These are phyloP conservation scores for Brassica incana DNA, from an alignment of 345 rosid genomes.

Conservation along the genomic window DNA sequence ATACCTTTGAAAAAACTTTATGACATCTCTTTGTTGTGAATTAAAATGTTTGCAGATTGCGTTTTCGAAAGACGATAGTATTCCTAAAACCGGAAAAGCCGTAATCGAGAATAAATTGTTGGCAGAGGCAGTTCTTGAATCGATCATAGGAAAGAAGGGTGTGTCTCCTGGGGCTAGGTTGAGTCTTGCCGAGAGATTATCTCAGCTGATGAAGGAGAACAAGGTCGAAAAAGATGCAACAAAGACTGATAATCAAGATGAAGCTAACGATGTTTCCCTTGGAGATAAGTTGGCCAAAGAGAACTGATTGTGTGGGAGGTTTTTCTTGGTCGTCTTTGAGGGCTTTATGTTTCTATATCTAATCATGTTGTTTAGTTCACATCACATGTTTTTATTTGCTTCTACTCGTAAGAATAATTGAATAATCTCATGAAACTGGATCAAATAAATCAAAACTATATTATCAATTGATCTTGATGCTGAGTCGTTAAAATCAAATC, in stretches of 20 bases:
- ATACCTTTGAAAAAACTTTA: neutral
- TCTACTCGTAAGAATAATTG: neutral
- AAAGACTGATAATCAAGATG: conserved; percentile 34
- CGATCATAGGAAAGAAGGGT: conserved; percentile 67
- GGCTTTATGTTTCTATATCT: neutral
- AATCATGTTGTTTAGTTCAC: neutral
- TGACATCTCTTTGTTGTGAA: conserved; percentile 5
- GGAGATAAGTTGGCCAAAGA: conserved; percentile 16
- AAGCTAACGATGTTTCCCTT: conserved; percentile 3
- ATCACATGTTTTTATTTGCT: neutral
- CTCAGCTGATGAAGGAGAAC: conserved; percentile 41
- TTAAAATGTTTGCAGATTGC: conserved; percentile 47
- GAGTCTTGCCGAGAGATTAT: conserved; percentile 63
- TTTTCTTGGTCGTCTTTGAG: neutral
- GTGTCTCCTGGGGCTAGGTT: conserved; percentile 64
- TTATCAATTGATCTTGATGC: neutral
- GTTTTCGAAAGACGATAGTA: conserved; percentile 58
- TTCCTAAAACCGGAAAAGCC: conserved; percentile 48
- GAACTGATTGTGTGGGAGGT: conserved; percentile 16
- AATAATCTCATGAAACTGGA: neutral
- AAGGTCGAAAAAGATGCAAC: neutral
- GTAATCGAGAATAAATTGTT: conserved; percentile 70
- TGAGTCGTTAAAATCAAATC: neutral
- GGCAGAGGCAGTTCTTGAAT: conserved; percentile 65
- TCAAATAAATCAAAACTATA: neutral